Percentiles rank a stretch among this genome's conserved stretches.
Evolutionary conservation across 805 yeast species (phyloP).

Genomic region (Candida wancherniae): DNA sequence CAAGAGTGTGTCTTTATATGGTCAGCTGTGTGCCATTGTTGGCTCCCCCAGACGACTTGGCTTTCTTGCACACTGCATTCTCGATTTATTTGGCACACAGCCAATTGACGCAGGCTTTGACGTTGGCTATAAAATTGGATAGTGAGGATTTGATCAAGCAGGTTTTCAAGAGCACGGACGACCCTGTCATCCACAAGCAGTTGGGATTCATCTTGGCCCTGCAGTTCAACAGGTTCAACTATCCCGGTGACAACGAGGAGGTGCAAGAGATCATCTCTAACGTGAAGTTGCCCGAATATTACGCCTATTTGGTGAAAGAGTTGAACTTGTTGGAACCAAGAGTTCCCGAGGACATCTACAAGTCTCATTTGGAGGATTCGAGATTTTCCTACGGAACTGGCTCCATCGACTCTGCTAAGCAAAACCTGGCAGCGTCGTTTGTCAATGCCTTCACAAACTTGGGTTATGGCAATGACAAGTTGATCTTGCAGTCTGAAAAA

Average conservation of each 20-base stretch:
- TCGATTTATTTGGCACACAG: conserved; percentile 74
- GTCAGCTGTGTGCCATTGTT: conserved; percentile 93
- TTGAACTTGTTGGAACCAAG: conserved; percentile 84
- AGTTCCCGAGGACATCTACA: conserved; percentile 92
- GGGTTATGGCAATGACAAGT: conserved; percentile 85
- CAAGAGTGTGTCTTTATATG: conserved; percentile 90
- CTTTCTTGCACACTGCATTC: conserved; percentile 84
- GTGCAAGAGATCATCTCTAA: conserved; percentile 86
- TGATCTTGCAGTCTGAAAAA: conserved; percentile 55
- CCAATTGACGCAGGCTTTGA: conserved; percentile 83
- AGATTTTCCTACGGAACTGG: conserved; percentile 55
- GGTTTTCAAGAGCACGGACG: conserved; percentile 78
- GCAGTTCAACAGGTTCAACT: conserved; percentile 75
- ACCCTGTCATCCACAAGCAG: conserved; percentile 75
- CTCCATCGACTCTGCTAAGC: conserved; percentile 80
- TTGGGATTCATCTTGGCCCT: conserved; percentile 83
- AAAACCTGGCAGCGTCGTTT: conserved; percentile 90
- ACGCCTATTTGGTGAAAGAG: conserved; percentile 75
- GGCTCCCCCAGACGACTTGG: conserved; percentile 89
- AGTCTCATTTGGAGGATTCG: conserved; percentile 77
- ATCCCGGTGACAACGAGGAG: conserved; percentile 54
- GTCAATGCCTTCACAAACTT: conserved; percentile 88
- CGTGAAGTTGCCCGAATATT: conserved; percentile 71
- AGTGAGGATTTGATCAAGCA: conserved; percentile 71
- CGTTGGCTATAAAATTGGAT: conserved; percentile 84